Evolutionary conservation across 495 filamentous ascomycete species (phyloP), one percentile per base, ranked within the genome.

Genomic region (Penicillium daleae): DNA sequence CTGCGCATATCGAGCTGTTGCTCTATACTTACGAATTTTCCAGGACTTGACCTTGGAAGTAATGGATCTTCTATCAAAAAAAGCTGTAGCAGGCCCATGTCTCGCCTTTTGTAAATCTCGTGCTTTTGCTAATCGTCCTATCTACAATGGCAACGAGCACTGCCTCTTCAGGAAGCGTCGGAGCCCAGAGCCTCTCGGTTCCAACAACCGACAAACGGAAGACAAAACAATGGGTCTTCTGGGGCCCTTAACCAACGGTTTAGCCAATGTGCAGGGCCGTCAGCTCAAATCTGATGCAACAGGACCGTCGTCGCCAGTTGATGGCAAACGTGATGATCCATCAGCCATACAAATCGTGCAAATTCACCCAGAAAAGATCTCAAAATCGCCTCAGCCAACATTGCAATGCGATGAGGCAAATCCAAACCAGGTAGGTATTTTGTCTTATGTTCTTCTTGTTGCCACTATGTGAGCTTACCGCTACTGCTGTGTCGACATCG

Each of bases 291-390:
- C 51, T 52, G 57, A 66, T 71, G 61, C 56, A 68, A 64, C 48
- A 6, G 39, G 50, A 17, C 52, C 51, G 24, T 58, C 7, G 12
- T 39, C 53, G 33, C 49, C 15, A 52, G 62, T 58, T 44, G 61
- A 68, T 63, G 71, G 69, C 69, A 59, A 72, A 70, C 56, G 26
- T 24, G 13, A 62, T 53, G 63, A 53, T 57, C 50, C 42, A 13
- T 60, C 35, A 39, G 58, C 56, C 53, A 63, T 29, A 65, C 33
- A 46, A 33, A 37, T 62, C 13, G n/a, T 50, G 31, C 33, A 53
- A 56, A 57, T 49, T 54, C 54, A 32, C 60, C 6, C 58, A 49
- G 21, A 59, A 65, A 65, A 56, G 59, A 56, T 32, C 57, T 63
- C 60, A 65, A 61, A 68, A 59, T 63, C 46, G 67, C 65, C 63